Conservation (phyloP, 768 basidiomycete genomes). For the Pleurotus platypus region DNA sequence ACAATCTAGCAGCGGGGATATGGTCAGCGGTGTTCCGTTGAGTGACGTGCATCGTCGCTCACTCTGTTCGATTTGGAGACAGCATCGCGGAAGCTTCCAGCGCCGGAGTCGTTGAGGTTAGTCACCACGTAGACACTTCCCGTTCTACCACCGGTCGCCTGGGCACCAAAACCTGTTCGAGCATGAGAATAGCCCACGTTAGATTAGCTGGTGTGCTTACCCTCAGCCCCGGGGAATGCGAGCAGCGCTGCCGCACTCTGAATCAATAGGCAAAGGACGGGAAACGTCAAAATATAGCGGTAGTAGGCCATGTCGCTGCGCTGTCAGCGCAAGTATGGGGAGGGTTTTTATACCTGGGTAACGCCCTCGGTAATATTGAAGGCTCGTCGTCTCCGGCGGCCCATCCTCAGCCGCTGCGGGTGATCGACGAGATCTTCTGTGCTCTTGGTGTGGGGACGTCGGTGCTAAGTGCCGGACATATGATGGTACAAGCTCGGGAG, state of each 20-base stretch:
- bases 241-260: conserved; percentile 17
- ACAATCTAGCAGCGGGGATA: conserved; percentile 19
- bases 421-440: neutral
- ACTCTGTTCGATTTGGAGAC: conserved; percentile 27
- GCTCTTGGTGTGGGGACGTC: too few relatives aligned
- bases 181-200: neutral
- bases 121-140: conserved; percentile 30
- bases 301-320: too few relatives aligned
- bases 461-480: too few relatives aligned
- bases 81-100: conserved; percentile 31
- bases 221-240: conserved; percentile 31
- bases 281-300: neutral
- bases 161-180: conserved; percentile 26
- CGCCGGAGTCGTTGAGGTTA: conserved; percentile 29
- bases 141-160: conserved; percentile 27
- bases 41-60: neutral
- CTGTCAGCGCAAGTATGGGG: too few relatives aligned
- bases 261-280: neutral
- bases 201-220: conserved; percentile 11
- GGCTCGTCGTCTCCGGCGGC: too few relatives aligned
- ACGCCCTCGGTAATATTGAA: neutral
- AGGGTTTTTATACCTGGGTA: neutral
- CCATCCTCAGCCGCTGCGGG: too few relatives aligned
- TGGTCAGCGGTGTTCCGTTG: neutral
- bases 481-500: too few relatives aligned